Conservation (phyloP, 2,329 filamentous ascomycete species). For the Hypoxylon sp. region DNA sequence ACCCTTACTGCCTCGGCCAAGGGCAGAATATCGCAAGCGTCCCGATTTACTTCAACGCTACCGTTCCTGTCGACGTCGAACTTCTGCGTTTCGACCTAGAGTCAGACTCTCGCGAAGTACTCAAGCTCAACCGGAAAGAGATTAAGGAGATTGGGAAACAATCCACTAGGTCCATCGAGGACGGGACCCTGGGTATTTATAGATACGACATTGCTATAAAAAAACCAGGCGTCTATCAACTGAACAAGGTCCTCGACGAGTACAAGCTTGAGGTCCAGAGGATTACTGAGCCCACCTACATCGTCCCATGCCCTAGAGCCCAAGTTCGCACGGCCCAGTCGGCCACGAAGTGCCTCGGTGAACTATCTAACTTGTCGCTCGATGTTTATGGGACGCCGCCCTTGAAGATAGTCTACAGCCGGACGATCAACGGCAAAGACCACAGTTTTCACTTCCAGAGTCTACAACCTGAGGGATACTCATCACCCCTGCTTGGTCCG, state of each 20-base stretch:
- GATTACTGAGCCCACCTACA: slow-evolving; percentile 79
- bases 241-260: slow-evolving; percentile 89
- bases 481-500: slow-evolving; percentile 78
- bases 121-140: slow-evolving; percentile 80
- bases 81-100: slow-evolving; percentile 88
- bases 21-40: slow-evolving; percentile 72
- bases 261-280: slow-evolving; percentile 93
- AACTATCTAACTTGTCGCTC: slow-evolving; percentile 86
- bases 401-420: slow-evolving; percentile 91
- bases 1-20: slow-evolving; percentile 83
- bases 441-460: slow-evolving; percentile 92
- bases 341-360: slow-evolving; percentile 81
- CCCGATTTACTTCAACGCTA: slow-evolving; percentile 94
- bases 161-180: slow-evolving; percentile 73
- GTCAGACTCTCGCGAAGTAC: slow-evolving; percentile 81
- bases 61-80: slow-evolving; percentile 88
- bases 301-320: slow-evolving; percentile 88
- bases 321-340: slow-evolving; percentile 73
- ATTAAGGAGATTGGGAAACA: slow-evolving; percentile 80
- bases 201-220: slow-evolving; percentile 80
- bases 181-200: slow-evolving; percentile 70
- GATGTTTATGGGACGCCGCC: slow-evolving; percentile 91
- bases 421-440: slow-evolving; percentile 85
- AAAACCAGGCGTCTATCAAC: slow-evolving; percentile 87
- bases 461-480: slow-evolving; percentile 88